These are phyloP conservation scores for Debaryomycetaceae sp. DNA, from an alignment of 1,139 yeast species.

Conservation along the genomic window DNA sequence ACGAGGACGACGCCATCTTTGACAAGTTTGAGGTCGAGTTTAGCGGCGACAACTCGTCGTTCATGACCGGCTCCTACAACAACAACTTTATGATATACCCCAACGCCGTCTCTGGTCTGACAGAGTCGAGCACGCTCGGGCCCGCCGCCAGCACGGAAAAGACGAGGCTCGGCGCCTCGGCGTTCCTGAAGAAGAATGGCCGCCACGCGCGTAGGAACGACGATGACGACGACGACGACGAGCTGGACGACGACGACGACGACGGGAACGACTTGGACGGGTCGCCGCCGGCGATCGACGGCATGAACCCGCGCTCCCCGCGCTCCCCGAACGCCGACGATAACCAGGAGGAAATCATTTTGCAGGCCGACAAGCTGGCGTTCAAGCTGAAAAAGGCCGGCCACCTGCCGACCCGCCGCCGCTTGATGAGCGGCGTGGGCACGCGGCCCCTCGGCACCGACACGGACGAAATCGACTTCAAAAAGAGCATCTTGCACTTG, in stretches of 20 bases:
- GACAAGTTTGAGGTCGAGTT: conserved; percentile 97
- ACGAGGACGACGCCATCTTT: conserved; percentile 96
- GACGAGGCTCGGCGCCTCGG: conserved; percentile 9
- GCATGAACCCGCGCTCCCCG: conserved; percentile 25
- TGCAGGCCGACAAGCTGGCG: conserved; percentile 97
- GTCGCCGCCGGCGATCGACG: conserved; percentile 18
- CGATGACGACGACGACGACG: conserved; percentile 11
- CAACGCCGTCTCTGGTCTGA: conserved; percentile 40
- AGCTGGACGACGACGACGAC: conserved; percentile 29
- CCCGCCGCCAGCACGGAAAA: conserved; percentile 4
- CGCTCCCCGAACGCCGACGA: conserved; percentile 34
- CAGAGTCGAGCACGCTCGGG: conserved; percentile 4
- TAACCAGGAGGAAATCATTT: conserved; percentile 63
- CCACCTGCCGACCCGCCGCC: conserved; percentile 26
- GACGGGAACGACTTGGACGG: conserved; percentile 31
- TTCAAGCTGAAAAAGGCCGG: conserved; percentile 66
- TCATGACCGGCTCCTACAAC: conserved; percentile 96
- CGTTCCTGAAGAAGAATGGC: conserved; percentile 8
- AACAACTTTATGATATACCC: conserved; percentile 97
- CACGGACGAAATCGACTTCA: conserved; percentile 83
- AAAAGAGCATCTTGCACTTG: conserved; percentile 86
- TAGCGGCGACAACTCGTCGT: conserved; percentile 83
- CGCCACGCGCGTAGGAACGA: conserved; percentile 1
- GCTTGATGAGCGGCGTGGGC: conserved; percentile 34
- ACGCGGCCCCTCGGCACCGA: conserved; percentile 31